Base-by-base conservation (phyloP, 805 yeast species). In the Myxozyma geophila region DNA sequence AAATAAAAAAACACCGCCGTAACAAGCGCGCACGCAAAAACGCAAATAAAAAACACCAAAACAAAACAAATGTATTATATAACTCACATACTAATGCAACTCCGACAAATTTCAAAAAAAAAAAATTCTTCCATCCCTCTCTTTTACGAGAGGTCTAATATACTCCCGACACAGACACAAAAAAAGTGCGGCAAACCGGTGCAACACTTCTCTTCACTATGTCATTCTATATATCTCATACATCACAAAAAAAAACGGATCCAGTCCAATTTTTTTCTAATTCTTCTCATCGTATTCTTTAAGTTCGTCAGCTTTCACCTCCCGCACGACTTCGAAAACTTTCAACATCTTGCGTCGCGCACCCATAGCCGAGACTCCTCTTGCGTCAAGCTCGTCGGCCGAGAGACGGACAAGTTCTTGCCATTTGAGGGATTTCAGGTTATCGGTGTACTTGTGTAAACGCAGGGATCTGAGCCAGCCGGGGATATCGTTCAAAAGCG, bases 291-390 rank as follows among this genome's bases (percentile, higher is more conserved):
- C 53, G 54, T 62, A 58, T 7, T 57, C 59, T 21, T 53, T 47
- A n/a, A 44, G 33, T 41, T 62, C 61, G 17, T 15, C 23, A 23
- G 53, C 54, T 51, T 59, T 63, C 13, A 81, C 80, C 43, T 82
- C 87, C 72, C 85, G 85, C 51, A 93, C 96, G 61, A 87, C 87
- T 64, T 86, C 89, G 78, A 95, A 95, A 43, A 96, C 96, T 78
- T 95, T 95, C 71, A 95, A 78, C 75, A 95, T 82, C 78, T 95
- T 95, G 62, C 98, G 84, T 67, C 99, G 82, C 0, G 99, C 99
- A 7, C 99, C 99, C 69, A 95, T 81, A 0, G 99, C 98, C 69
- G 86, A 84, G 47, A 95, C 97, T 7, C 99, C 99, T 62, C 86
- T 81, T 2, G 81, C 81, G 68, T 87, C 91, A 71, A 95, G 80